A percentile compares a stretch with the other conserved stretches of the same genome.
Conservation (phyloP, 140 eudicot species). For the Erigeron philadelphicus region DNA sequence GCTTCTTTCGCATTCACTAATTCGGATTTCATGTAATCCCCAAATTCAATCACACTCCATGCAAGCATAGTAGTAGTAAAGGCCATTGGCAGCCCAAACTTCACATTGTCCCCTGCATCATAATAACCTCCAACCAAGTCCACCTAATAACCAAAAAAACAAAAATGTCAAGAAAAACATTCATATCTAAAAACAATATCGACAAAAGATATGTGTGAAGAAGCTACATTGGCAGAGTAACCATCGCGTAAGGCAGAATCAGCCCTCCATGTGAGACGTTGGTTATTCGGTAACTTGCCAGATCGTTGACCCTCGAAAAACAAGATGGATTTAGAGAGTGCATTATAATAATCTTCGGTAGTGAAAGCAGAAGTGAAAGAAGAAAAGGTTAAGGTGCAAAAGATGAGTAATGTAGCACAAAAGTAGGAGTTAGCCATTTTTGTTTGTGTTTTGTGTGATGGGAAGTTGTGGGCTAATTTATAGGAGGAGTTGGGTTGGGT, state of each 20-base stretch:
- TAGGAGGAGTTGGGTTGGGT: slow-evolving; percentile 14
- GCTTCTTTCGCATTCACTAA: slow-evolving; percentile 61
- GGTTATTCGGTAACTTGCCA: slow-evolving; percentile 58
- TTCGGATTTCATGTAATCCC: slow-evolving; percentile 54
- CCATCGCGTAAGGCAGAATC: slow-evolving; percentile 87
- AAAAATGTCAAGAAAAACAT: not conserved
- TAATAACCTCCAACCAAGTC: slow-evolving; percentile 86
- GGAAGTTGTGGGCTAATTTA: slow-evolving; percentile 21
- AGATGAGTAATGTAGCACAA: slow-evolving; percentile 18
- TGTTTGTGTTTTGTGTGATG: not conserved
- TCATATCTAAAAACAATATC: not conserved
- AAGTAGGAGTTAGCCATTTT: slow-evolving; percentile 17
- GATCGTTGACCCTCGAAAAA: slow-evolving; percentile 93
- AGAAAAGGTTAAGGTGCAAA: slow-evolving; percentile 26
- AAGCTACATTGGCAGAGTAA: slow-evolving; percentile 55
- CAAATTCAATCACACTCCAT: slow-evolving; percentile 91
- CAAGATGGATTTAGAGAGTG: slow-evolving; percentile 73
- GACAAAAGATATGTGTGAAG: not conserved
- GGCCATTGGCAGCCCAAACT: slow-evolving; percentile 96
- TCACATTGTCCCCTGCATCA: slow-evolving; percentile 92
- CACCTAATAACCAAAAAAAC: slow-evolving; percentile 42
- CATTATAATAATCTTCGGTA: slow-evolving; percentile 49
- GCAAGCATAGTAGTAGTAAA: slow-evolving; percentile 82
- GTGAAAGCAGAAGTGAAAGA: slow-evolving; percentile 46
- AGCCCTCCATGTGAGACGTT: slow-evolving; percentile 70